Percentiles rank a stretch among this genome's conserved stretches.
Evolutionary conservation across 495 filamentous ascomycete genomes (phyloP).

Genomic region (Penicillium subrubescens): DNA sequence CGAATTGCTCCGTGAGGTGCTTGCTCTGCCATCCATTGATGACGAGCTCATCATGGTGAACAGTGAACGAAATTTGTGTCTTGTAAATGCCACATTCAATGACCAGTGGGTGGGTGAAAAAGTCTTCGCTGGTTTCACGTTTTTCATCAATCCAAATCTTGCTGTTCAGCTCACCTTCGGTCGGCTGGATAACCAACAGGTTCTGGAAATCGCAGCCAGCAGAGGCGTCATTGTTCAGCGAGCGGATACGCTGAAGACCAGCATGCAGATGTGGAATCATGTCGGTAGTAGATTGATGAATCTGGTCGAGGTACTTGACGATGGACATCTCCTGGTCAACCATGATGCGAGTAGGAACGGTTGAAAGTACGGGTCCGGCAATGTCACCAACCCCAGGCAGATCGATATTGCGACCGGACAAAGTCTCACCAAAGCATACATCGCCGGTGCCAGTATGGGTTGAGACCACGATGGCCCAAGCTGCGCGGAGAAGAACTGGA

Average conservation of each 20-base stretch:
- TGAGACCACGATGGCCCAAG: constrained; percentile 54
- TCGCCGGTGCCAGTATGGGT: constrained; percentile 47
- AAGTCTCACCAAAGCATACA: constrained; percentile 57
- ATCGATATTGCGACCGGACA: constrained; percentile 56
- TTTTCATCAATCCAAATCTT: constrained; percentile 49
- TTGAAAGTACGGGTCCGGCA: constrained; percentile 56
- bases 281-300: constrained; percentile 45
- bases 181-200: constrained; percentile 58
- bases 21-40: constrained; percentile 41
- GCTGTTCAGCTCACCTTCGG: constrained; percentile 28
- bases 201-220: constrained; percentile 66
- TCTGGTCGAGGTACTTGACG: constrained; percentile 40
- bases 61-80: constrained; percentile 30
- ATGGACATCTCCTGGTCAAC: constrained; percentile 41
- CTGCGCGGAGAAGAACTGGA: constrained; percentile 54
- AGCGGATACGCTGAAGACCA: constrained; percentile 46
- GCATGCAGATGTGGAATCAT: constrained; percentile 55
- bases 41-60: constrained; percentile 42
- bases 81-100: constrained; percentile 46
- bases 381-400: constrained; percentile 53
- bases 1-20: constrained; percentile 36
- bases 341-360: constrained; percentile 49
- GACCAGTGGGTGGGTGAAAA: constrained; percentile 54
- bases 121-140: constrained; percentile 45
- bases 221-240: constrained; percentile 38